Base-by-base conservation (phyloP, 768 basidiomycete species). In the Mycena haematopus region DNA sequence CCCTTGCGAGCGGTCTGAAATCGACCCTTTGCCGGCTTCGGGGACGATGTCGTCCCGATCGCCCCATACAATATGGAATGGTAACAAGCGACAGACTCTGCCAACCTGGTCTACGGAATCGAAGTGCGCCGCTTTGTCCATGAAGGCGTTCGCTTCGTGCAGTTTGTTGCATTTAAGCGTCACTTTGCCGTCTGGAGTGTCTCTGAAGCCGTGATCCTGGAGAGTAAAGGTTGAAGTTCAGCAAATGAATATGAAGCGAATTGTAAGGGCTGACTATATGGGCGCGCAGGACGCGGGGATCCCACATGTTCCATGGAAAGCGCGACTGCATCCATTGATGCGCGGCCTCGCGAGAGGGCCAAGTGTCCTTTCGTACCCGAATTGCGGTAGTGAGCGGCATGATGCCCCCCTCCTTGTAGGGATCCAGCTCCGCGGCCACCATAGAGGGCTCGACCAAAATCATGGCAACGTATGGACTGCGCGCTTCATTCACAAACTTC, bases 51-150 rank as follows among this genome's bases (percentile, higher is more conserved):
- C 79, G 40, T 77, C 74, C 24, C 72, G 70, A 11, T 71, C 72
- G 33, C 82, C 82, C 79, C 81, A 84, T n/a, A 85, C 75, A 29
- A 82, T 52, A 65, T 85, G 84, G 5, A 83, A 65, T n/a, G 82
- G 80, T 9, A 81, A 33, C 1, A 66, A 61, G 56, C 68, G 69
- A 52, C 78, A 80, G n/a, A 84, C 66, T 42, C 73, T 68, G 3
- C 70, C 69, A 1, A 83, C 64, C 25, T 78, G 69, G 9, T 69
- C 49, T 1, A 77, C 73, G 6, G 76, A 75, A 58, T 81, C 80
- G 59, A 79, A 80, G 49, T 82, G 80, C 2, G 77, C 76, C 56
- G 78, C 77, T 42, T 72, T 71, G 62, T 81, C 80, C 2, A 75
- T 76, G 64, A 79, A 85, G 19, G 77, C 78, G 3, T 77, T 66